Conservation (phyloP, 768 basidiomycete genomes). For the Podaxis sp. region DNA sequence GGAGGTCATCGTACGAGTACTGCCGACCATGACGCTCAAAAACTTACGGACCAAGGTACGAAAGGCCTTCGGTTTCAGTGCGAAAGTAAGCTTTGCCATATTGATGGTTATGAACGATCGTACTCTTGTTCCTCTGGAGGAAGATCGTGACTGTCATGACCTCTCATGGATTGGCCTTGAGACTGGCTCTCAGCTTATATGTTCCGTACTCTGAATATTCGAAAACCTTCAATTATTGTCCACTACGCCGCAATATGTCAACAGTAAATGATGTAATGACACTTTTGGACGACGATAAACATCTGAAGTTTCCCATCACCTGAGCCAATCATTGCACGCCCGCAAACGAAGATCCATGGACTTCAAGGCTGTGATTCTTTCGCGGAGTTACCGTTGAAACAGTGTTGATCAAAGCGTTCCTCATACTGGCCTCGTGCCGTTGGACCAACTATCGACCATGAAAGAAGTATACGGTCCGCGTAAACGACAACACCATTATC, state of each 20-base stretch:
- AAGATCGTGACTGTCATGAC: slow-evolving; percentile 49
- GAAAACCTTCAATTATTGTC: slow-evolving; percentile 8
- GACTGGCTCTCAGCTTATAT: slow-evolving; percentile 43
- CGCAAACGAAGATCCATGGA: neutral
- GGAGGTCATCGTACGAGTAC: slow-evolving; percentile 43
- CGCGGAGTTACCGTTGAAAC: slow-evolving; percentile 19
- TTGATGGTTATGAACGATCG: slow-evolving; percentile 60
- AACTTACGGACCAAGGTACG: slow-evolving; percentile 63
- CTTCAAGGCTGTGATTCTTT: slow-evolving; percentile 12
- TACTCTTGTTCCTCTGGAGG: slow-evolving; percentile 43
- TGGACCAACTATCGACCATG: slow-evolving; percentile 44
- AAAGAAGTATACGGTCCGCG: slow-evolving; percentile 54
- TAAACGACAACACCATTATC: slow-evolving; percentile 53
- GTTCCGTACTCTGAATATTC: slow-evolving; percentile 21
- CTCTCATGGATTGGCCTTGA: slow-evolving; percentile 77
- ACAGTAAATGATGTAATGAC: neutral
- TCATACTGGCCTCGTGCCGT: slow-evolving; percentile 32
- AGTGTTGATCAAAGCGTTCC: slow-evolving; percentile 22
- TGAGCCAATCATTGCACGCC: neutral
- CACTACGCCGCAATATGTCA: slow-evolving; percentile 1
- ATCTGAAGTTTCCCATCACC: neutral
- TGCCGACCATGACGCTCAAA: slow-evolving; percentile 69
- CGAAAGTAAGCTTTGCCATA: slow-evolving; percentile 37
- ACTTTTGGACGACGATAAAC: neutral
- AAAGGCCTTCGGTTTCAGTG: slow-evolving; percentile 43